Percentiles rank a stretch among this genome's conserved stretches.
Conservation (phyloP, 176 grass and related monocot species). For the Stipa capillata region DNA sequence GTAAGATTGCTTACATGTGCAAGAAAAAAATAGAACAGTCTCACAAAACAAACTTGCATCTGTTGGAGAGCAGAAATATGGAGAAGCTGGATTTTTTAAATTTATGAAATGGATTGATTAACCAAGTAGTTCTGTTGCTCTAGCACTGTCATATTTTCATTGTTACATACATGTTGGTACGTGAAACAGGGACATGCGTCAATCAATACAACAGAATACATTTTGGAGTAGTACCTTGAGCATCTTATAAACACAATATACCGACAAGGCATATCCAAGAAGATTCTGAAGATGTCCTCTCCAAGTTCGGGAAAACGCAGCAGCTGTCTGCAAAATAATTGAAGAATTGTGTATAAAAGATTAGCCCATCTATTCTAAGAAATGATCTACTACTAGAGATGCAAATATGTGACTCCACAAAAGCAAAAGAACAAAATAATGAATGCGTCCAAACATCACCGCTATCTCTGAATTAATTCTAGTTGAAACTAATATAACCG, state of each 20-base stretch:
- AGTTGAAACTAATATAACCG: background rate
- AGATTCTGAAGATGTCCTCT: conserved; percentile 98
- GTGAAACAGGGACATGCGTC: background rate
- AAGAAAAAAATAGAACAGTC: background rate
- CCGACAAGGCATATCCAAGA: conserved; percentile 91
- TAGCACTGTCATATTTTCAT: background rate
- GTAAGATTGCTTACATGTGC: background rate
- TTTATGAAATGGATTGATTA: no score
- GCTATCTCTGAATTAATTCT: background rate
- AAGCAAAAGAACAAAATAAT: background rate
- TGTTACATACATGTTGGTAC: no score
- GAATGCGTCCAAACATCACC: background rate
- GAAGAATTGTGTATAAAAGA: background rate
- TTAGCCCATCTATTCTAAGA: background rate
- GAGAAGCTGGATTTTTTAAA: background rate
- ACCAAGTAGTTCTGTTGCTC: background rate
- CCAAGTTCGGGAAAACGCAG: conserved; percentile 89
- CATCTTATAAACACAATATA: conserved; percentile 99
- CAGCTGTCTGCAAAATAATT: conserved; percentile 59
- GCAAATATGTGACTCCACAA: background rate
- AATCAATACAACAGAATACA: background rate
- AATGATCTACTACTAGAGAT: background rate
- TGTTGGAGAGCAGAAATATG: background rate
- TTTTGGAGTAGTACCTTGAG: conserved; percentile 70
- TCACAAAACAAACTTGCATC: background rate